Base-by-base conservation (phyloP, 768 basidiomycete species). In the Cubamyces lactineus region DNA sequence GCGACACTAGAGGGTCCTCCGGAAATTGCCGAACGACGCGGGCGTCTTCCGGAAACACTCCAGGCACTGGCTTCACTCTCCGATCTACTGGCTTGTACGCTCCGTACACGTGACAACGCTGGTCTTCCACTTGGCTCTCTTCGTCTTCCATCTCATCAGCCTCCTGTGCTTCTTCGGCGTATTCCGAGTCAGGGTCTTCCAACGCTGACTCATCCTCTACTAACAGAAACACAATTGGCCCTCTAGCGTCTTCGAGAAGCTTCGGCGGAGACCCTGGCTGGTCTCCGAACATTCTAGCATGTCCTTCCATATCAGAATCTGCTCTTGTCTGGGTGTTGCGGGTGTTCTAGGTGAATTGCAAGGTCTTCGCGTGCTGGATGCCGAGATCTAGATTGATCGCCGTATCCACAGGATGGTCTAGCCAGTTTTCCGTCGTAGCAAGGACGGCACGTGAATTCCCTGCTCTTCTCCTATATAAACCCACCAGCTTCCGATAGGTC, bases 81-180 rank as follows among this genome's bases (percentile, higher is more conserved):
- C 74, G 66, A 0, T 70, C 70, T 0, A 77, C 76, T 30, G 71
- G 71, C 57, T 78, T 78, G 61, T 79, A 78, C 3, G 23, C 57
- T 28, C 34, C 47, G 11, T 39, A 50, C 11, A 51, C 48, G 28
- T 28, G 28, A 28, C 28, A 28, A 28, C 7, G 28, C 28, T 28
- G 28, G 28, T 28, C 28, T 28, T 28, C 28, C 28, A 28, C 28
- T 28, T 28, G 28, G 28, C 28, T 28, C 28, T 28, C 28, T 28
- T 28, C 28, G 28, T 28, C 28, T 28, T 28, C 28, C 28, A 7
- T 28, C 28, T 28, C 28, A 28, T 28, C 28, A 28, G 28, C 28
- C 28, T 28, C 28, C 28, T 28, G 28, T 28, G 28, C 28, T 28
- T 28, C 28, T 7, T 28, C 28, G 28, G 28, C 28, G 28, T 3